Evolutionary conservation across 1,284 basidiomycete genomes (phyloP).

Genomic region (Sphaerobolus stellatus): DNA sequence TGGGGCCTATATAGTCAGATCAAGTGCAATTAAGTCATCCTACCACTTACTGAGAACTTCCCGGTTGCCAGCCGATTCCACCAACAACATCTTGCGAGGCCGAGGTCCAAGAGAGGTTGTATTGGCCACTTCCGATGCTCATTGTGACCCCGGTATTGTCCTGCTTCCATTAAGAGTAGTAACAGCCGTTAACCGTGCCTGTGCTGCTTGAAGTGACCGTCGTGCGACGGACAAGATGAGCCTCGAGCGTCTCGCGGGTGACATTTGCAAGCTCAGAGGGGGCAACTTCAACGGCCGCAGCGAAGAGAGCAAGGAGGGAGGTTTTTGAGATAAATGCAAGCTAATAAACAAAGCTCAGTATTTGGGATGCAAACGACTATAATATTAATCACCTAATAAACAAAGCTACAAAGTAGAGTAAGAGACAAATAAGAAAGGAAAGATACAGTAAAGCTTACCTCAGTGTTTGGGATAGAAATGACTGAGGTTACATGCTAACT

Average conservation of each 20-base stretch:
- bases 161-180: slow-evolving; percentile 33
- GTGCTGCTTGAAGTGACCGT: slow-evolving; percentile 19
- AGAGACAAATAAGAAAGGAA: no score
- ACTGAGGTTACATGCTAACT: no score
- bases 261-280: neutral
- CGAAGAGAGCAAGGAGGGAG: neutral
- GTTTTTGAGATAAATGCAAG: no score
- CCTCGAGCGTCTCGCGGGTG: neutral
- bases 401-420: no score
- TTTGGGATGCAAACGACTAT: no score
- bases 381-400: no score
- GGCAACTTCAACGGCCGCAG: neutral
- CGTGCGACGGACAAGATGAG: neutral
- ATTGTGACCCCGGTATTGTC: slow-evolving; percentile 21
- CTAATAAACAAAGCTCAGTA: no score
- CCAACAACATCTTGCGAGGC: neutral
- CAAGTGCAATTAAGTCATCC: neutral
- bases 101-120: neutral
- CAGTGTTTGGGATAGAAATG: no score
- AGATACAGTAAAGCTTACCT: no score
- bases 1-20: slow-evolving; percentile 1
- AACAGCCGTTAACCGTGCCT: slow-evolving; percentile 29
- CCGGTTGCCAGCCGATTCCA: neutral
- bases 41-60: neutral
- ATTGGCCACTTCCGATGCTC: neutral